Base-by-base conservation (phyloP, 768 basidiomycete genomes). In the Russula griseocarnosa region DNA sequence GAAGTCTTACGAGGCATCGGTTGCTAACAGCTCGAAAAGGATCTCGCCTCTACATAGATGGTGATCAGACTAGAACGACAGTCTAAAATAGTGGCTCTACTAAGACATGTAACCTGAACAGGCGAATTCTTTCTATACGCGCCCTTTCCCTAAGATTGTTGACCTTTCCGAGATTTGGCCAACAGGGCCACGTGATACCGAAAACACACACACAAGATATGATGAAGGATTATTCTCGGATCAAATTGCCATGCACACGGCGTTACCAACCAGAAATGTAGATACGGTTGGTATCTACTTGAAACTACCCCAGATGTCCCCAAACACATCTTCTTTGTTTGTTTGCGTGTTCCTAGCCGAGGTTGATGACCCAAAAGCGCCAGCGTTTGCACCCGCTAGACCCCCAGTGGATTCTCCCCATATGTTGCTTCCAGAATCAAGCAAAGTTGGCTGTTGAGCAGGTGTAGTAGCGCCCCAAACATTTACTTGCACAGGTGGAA, bases 271-370 rank as follows among this genome's bases (percentile, higher is more conserved):
- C 32, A 40, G 20, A 28, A n/a, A 30, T 44, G 42, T 10, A 34
- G 38, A 52, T 20, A 64, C 16, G 16, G 44, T 18, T 20, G 42
- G 24, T 2, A 53, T 61, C 70, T 79, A 92, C 79, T 91, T 91
- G 74, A 90, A 90, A 44, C 86, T 83, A 55, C 89, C 88, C 91
- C 91, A 92, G 55, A 93, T 73, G 74, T 92, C 89, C 8, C 87
- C 89, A 71, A 92, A 92, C 8, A 78, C 85, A 69, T 93, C 90
- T 66, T 91, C 90, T 74, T 82, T 87, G 78, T 88, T 72, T 55
- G 56, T 30, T 18, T 61, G 64, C 1, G 58, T 44, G 24, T 71
- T 72, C 0, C 71, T 65, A n/a, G 75, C 24, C 1, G 77, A 66
- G 56, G 73, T 71, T 32, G 73, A 70, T 66, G 77, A 66, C 59